A percentile compares a stretch with the other conserved stretches of the same genome.
These are phyloP conservation scores for Pseudocercospora fuligena DNA, from an alignment of 2,329 filamentous ascomycete genomes.

Conservation along the genomic window DNA sequence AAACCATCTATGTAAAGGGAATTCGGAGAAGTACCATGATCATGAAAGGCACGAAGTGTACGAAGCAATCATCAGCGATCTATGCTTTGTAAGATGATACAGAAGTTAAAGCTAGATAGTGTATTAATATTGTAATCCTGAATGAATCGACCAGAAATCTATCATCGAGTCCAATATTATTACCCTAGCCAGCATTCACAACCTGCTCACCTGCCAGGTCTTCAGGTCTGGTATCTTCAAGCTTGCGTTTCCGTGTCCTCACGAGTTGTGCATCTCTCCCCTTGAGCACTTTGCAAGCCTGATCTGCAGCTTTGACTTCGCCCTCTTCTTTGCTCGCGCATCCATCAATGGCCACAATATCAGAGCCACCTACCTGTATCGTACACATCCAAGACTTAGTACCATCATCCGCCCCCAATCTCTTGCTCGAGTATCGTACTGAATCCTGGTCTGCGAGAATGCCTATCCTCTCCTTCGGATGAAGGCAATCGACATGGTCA, in stretches of 20 bases:
- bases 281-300: slow-evolving; percentile 9
- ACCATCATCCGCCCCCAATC: slow-evolving; percentile 14
- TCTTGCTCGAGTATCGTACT: slow-evolving; percentile 58
- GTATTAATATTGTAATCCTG: background rate
- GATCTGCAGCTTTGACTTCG: slow-evolving; percentile 42
- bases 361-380: slow-evolving; percentile 42
- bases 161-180: too few relatives aligned
- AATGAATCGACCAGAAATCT: background rate
- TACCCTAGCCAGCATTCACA: background rate
- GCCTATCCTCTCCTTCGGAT: slow-evolving; percentile 72
- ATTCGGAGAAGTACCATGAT: background rate
- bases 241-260: background rate
- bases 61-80: background rate
- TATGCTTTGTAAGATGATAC: background rate
- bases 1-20: background rate
- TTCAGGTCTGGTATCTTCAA: background rate
- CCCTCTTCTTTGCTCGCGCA: slow-evolving; percentile 44
- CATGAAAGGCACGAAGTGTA: background rate
- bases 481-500: slow-evolving; percentile 58
- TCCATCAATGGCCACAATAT: slow-evolving; percentile 41
- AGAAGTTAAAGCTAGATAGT: background rate
- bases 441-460: slow-evolving; percentile 57
- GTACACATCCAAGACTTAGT: slow-evolving; percentile 38
- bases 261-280: background rate
- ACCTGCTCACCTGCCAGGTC: background rate